Conservation (phyloP, 2,329 filamentous ascomycete genomes). For the Hymenoscyphus repandus region DNA sequence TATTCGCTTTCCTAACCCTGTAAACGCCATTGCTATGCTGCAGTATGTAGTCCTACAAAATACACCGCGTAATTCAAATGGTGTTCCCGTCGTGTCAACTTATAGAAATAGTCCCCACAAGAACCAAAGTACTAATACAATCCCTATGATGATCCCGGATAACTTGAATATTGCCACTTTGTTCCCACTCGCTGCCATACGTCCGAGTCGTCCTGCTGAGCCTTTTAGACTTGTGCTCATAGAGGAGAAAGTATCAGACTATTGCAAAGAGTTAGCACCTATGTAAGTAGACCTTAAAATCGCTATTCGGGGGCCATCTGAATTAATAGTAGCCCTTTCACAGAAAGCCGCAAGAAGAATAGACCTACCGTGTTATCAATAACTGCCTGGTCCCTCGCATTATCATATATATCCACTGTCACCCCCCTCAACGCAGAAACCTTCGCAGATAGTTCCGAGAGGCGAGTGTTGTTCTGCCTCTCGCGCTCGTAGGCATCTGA, state of each 20-base stretch:
- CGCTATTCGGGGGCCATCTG: background rate
- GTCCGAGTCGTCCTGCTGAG: constrained; percentile 72
- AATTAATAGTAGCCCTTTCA: background rate
- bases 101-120: constrained; percentile 31
- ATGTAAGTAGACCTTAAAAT: background rate
- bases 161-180: constrained; percentile 88
- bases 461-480: constrained; percentile 89
- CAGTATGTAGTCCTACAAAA: constrained; percentile 19
- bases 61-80: constrained; percentile 14
- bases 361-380: constrained; percentile 76
- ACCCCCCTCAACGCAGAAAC: constrained; percentile 88
- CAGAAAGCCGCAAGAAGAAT: no score
- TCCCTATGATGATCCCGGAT: constrained; percentile 71
- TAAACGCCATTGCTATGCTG: constrained; percentile 32
- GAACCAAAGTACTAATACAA: constrained; percentile 69
- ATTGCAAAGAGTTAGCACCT: background rate
- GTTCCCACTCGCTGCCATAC: constrained; percentile 89
- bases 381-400: constrained; percentile 79
- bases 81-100: background rate
- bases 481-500: constrained; percentile 75
- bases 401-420: constrained; percentile 97
- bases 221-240: constrained; percentile 80
- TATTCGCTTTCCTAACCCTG: constrained; percentile 4
- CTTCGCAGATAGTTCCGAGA: constrained; percentile 85
- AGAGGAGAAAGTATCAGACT: constrained; percentile 87